Conservation (phyloP, 352 stramenopile genomes). For the Phytophthora pluvialis region DNA sequence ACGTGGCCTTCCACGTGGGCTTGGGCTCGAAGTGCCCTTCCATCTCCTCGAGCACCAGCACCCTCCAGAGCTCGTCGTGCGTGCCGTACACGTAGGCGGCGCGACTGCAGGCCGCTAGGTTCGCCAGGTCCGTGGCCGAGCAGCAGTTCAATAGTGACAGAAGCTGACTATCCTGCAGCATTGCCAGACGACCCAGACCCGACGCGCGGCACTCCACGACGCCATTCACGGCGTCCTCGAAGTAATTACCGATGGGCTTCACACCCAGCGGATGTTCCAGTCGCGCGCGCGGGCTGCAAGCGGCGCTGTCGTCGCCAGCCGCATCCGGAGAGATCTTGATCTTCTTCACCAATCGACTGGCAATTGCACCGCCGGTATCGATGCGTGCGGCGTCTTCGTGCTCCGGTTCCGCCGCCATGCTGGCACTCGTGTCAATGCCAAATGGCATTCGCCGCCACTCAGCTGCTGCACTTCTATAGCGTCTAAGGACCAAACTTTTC, state of each 20-base stretch:
- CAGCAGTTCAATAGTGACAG: slow-evolving; percentile 70
- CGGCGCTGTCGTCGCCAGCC: neutral
- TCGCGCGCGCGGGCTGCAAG: slow-evolving; percentile 10
- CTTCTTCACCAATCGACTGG: slow-evolving; percentile 40
- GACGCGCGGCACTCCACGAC: slow-evolving; percentile 62
- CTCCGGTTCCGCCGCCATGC: slow-evolving; percentile 20
- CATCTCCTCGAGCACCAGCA: slow-evolving; percentile 79
- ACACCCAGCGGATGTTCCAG: slow-evolving; percentile 81
- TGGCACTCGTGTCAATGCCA: slow-evolving; percentile 15
- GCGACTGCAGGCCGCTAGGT: slow-evolving; percentile 54
- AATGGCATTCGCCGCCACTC: slow-evolving; percentile 32
- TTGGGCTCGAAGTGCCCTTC: slow-evolving; percentile 59
- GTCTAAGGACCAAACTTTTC: slow-evolving; percentile 4
- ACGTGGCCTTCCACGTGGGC: slow-evolving; percentile 76
- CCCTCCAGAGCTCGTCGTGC: slow-evolving; percentile 87
- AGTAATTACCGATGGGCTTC: slow-evolving; percentile 86
- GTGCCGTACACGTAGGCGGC: slow-evolving; percentile 74
- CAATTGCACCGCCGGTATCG: slow-evolving; percentile 20
- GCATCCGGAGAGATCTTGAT: slow-evolving; percentile 26
- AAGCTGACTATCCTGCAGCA: slow-evolving; percentile 70
- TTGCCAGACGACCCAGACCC: slow-evolving; percentile 60
- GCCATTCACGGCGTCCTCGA: slow-evolving; percentile 66
- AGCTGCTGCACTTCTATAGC: slow-evolving; percentile 38
- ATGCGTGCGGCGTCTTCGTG: slow-evolving; percentile 11
- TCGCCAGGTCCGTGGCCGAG: slow-evolving; percentile 53